Evolutionary conservation across 2,329 filamentous ascomycete species (phyloP).

Genomic region (Xylaria sp.): DNA sequence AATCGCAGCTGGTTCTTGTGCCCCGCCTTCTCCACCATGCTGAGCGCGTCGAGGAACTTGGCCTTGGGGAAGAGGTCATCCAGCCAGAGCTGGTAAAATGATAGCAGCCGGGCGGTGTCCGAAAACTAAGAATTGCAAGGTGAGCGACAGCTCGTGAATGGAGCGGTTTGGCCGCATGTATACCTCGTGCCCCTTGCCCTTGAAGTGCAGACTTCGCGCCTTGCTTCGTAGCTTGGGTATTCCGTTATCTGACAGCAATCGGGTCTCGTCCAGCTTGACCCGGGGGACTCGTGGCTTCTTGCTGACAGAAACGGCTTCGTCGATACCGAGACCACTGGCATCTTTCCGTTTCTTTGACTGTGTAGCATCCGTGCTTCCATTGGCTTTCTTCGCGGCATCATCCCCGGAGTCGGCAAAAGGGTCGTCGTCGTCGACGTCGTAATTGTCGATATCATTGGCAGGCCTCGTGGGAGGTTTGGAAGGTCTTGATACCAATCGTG

Average conservation of each 20-base stretch:
- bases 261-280: constrained; percentile 88
- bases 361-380: constrained; percentile 28
- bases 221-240: constrained; percentile 83
- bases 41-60: constrained; percentile 88
- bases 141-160: constrained; percentile 19
- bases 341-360: constrained; percentile 62
- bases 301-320: constrained; percentile 84
- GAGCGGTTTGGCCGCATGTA: not conserved
- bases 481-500: constrained; percentile 40
- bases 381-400: constrained; percentile 50
- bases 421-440: constrained; percentile 69
- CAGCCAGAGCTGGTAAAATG: constrained; percentile 96
- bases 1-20: constrained; percentile 83
- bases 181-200: constrained; percentile 95
- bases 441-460: constrained; percentile 78
- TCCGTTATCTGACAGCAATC: constrained; percentile 83
- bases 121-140: constrained; percentile 70
- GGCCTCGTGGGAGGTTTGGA: constrained; percentile 53
- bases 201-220: constrained; percentile 79
- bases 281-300: constrained; percentile 78
- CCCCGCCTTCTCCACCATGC: constrained; percentile 92
- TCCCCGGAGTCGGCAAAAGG: constrained; percentile 59
- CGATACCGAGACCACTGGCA: constrained; percentile 74
- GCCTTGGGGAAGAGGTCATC: constrained; percentile 96
- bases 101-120: constrained; percentile 83